These are phyloP conservation scores for Nematodospora anomalae DNA, from an alignment of 1,139 yeast species.

Conservation along the genomic window DNA sequence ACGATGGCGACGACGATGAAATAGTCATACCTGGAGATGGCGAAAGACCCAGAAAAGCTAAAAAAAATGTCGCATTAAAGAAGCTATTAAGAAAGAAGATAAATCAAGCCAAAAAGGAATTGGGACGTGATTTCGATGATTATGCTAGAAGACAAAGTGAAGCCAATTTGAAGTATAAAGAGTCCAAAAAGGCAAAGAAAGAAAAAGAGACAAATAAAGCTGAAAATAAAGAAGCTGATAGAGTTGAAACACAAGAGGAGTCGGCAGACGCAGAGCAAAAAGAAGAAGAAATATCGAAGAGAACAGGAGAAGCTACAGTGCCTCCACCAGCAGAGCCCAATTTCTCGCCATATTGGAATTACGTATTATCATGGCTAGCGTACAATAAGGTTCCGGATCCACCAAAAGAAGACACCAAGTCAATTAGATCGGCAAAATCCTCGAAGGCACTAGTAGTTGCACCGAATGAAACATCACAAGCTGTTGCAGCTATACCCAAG, in stretches of 20 bases:
- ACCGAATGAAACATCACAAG: neutral
- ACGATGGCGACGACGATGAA: slow-evolving; percentile 17
- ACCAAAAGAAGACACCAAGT: neutral
- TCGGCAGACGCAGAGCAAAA: slow-evolving; percentile 4
- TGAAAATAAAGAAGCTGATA: slow-evolving; percentile 3
- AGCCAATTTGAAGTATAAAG: slow-evolving; percentile 15
- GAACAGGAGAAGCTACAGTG: slow-evolving; percentile 13
- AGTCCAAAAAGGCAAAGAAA: slow-evolving; percentile 10
- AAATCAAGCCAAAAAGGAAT: slow-evolving; percentile 29
- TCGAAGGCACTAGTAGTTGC: neutral
- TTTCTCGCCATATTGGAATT: slow-evolving; percentile 42
- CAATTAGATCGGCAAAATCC: neutral
- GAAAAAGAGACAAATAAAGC: slow-evolving; percentile 14
- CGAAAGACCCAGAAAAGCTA: slow-evolving; percentile 13
- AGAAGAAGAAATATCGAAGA: slow-evolving; percentile 5
- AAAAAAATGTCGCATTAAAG: slow-evolving; percentile 29
- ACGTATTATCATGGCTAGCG: slow-evolving; percentile 37
- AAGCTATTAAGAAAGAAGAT: slow-evolving; percentile 27
- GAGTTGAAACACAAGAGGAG: slow-evolving; percentile 2
- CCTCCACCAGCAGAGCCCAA: slow-evolving; percentile 16
- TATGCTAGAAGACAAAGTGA: slow-evolving; percentile 27
- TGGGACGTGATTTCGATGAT: slow-evolving; percentile 33
- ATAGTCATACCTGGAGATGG: slow-evolving; percentile 6
- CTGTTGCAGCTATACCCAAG: neutral
- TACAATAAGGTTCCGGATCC: slow-evolving; percentile 20